Conservation (phyloP, 2,329 filamentous ascomycete species). For the Claviceps pazoutovae region DNA sequence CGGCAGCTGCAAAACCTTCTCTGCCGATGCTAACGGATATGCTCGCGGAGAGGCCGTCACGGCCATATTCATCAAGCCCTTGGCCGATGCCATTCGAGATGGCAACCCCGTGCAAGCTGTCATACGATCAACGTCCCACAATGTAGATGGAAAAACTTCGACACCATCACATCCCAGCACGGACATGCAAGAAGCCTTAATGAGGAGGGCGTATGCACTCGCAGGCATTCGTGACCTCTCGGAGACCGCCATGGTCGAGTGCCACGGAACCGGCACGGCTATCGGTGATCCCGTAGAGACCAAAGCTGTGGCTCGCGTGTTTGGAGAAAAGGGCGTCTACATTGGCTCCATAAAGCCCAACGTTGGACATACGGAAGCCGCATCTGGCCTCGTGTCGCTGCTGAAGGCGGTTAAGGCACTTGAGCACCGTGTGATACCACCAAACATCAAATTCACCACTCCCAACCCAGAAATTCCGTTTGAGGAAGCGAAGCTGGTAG, state of each 20-base stretch:
- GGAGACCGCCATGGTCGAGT: conserved; percentile 22
- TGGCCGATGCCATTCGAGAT: conserved; percentile 31
- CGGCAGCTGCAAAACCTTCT: conserved; percentile 23
- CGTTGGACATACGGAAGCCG: conserved; percentile 30
- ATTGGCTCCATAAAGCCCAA: conserved; percentile 24
- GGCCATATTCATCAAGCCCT: conserved; percentile 30
- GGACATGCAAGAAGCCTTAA: conserved; percentile 18
- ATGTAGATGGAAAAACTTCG: conserved; percentile 28
- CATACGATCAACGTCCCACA: conserved; percentile 22
- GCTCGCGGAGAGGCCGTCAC: conserved; percentile 34
- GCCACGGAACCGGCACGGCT: conserved; percentile 26
- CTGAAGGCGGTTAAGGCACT: conserved; percentile 29
- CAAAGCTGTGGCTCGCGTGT: conserved; percentile 17
- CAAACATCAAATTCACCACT: conserved; percentile 22
- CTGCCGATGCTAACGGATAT: conserved; percentile 34
- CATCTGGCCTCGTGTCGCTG: conserved; percentile 26
- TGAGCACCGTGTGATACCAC: conserved; percentile 25
- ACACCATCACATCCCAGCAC: conserved; percentile 26
- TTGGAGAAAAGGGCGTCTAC: conserved; percentile 12
- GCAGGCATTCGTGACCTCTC: conserved; percentile 14
- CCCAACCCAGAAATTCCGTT: conserved; percentile 21
- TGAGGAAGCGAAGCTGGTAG: conserved; percentile 13
- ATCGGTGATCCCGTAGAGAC: conserved; percentile 25
- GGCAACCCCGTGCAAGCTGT: conserved; percentile 28
- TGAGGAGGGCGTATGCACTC: conserved; percentile 16